Conservation (phyloP, 345 rosid species). For the Salix caprea region DNA sequence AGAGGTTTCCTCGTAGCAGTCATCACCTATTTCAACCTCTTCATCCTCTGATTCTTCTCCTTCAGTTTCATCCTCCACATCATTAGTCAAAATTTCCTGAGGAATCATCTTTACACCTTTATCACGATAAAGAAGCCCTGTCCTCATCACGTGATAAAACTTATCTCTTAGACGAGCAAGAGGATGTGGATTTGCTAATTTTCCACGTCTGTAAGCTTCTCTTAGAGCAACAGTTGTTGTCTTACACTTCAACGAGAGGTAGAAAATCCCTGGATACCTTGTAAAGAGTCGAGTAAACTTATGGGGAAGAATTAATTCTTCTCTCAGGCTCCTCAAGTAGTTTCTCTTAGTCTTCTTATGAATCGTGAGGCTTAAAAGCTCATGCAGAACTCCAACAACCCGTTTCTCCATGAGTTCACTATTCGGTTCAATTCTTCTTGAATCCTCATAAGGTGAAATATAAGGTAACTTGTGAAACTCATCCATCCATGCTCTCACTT, state of each 20-base stretch:
- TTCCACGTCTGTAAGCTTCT: constrained; percentile 83
- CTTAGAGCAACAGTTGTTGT: constrained; percentile 78
- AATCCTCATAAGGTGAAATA: constrained; percentile 85
- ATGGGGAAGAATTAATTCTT: constrained; percentile 73
- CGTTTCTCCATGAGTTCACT: constrained; percentile 97
- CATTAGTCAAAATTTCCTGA: constrained; percentile 41
- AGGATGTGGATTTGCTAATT: constrained; percentile 76
- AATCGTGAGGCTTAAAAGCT: constrained; percentile 76
- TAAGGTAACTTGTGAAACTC: constrained; percentile 93
- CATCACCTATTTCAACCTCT: constrained; percentile 47
- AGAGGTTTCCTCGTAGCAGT: constrained; percentile 34
- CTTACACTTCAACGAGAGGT: constrained; percentile 92
- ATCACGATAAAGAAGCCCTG: constrained; percentile 72
- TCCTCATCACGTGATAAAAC: constrained; percentile 84
- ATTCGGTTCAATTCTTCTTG: constrained; percentile 60
- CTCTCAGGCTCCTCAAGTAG: constrained; percentile 86
- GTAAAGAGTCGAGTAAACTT: constrained; percentile 87
- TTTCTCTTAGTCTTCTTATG: constrained; percentile 97
- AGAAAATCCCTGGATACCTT: constrained; percentile 88
- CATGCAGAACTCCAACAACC: constrained; percentile 88
- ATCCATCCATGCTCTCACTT: constrained; percentile 94
- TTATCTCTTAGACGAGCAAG: constrained; percentile 65
- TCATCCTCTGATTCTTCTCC: constrained; percentile 49
- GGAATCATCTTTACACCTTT: constrained; percentile 57
- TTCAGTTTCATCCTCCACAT: constrained; percentile 30